These are phyloP conservation scores for Trichoderma hamatum DNA, from an alignment of 2,329 filamentous ascomycete species.

Conservation along the genomic window DNA sequence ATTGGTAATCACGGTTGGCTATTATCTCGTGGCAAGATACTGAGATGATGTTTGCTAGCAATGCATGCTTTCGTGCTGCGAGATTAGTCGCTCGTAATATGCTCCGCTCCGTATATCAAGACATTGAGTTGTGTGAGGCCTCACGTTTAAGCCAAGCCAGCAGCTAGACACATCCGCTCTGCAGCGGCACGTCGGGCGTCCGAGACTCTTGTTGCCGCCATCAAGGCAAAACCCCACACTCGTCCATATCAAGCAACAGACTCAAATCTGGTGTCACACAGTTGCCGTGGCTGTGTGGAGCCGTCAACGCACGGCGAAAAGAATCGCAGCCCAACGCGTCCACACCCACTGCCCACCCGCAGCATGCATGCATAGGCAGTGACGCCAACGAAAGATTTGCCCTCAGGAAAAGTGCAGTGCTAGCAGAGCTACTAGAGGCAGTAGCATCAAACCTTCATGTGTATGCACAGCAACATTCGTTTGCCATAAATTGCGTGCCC, in stretches of 20 bases:
- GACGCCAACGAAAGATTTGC: not conserved
- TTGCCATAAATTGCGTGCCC: conserved; percentile 17
- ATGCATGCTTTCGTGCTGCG: not conserved
- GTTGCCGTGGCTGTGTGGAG: not conserved
- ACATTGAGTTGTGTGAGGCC: not conserved
- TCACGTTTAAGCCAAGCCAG: not conserved
- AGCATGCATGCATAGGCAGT: not conserved
- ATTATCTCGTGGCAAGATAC: no score
- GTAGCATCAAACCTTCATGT: not conserved
- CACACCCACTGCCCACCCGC: not conserved
- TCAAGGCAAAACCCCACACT: not conserved
- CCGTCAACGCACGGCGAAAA: not conserved
- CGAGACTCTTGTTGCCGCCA: not conserved
- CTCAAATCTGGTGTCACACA: not conserved
- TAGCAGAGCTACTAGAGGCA: not conserved
- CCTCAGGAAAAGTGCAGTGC: no score
- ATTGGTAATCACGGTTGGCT: no score
- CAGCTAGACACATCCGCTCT: not conserved
- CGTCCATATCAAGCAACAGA: not conserved
- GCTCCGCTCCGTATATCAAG: not conserved
- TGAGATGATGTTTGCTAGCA: not conserved
- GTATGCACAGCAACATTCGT: conserved; percentile 4
- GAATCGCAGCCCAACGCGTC: not conserved
- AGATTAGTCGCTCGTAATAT: no score
- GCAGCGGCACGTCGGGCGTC: not conserved